Base-by-base conservation (phyloP, 2,329 filamentous ascomycete genomes). In the Alternaria infectoria region DNA sequence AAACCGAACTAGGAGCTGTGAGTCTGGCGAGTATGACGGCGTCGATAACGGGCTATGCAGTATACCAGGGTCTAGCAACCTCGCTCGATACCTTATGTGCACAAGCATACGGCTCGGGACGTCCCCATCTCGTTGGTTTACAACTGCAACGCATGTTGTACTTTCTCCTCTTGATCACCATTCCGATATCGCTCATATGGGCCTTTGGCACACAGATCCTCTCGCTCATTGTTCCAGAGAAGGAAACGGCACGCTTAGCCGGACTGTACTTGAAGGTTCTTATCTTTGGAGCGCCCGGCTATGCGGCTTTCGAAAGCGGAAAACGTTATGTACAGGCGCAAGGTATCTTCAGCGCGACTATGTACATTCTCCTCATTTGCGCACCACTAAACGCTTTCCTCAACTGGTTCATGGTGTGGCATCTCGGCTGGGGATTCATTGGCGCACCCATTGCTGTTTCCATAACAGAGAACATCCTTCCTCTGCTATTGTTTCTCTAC, bases 241-340 rank as follows among this genome's bases (percentile, higher is more conserved):
- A 84, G 49, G 86, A 90, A 66, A 90, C 92, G 2, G 92, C 92
- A 1, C 79, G 83, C 52, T 83, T 95, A 40, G 92, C 92, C 0
- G 92, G 91, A 2, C 81, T 87, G 11, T 96, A 96, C 75, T 83
- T 96, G 52, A 89, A 88, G 62, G 83, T 95, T 56, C 83, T 92
- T 4, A 83, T 92, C 11, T 69, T 89, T 9, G 92, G 92, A 40
- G 88, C 91, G 11, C 92, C 92, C 0, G 92, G 90, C 3, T 93
- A 91, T 75, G 91, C 90, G 12, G 85, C 85, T 5, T 95, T 95
- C 71, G 92, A 96, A 77, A 86, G 86, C 69, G 89, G 89, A 75
- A 97, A 97, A 82, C 92, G 95, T 71, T 97, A 90, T 70, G 85
- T 96, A 1, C 93, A 97, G 79, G 93, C 93, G 0, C 93, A 97